Evolutionary conservation across 306 rosid genomes (phyloP).

Genomic region (Begonia fuchsioides): DNA sequence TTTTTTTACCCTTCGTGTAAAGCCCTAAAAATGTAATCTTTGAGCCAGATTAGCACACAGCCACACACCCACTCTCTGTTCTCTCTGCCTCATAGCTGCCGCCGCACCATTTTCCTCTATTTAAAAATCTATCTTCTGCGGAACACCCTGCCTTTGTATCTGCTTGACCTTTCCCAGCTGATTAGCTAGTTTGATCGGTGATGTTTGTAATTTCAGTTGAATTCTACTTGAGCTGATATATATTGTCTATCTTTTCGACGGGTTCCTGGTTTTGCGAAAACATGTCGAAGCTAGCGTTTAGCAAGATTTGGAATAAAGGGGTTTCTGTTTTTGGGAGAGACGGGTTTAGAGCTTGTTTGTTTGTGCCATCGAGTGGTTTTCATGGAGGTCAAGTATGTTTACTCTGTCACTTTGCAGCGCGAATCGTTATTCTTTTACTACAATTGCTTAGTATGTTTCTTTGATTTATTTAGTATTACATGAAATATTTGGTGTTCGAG

Average conservation of each 20-base stretch:
- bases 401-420: constrained; percentile 1
- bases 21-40: no score
- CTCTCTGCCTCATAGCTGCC: no score
- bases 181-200: no score
- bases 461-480: neutral
- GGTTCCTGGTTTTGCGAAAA: constrained; percentile 7
- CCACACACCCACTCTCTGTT: neutral
- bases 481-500: no score
- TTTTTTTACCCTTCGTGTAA: no score
- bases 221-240: neutral
- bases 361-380: constrained; percentile 30
- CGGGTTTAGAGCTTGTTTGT: constrained; percentile 24
- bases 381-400: constrained; percentile 49
- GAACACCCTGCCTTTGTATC: no score
- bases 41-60: constrained; percentile 5
- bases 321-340: constrained; percentile 26
- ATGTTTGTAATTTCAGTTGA: no score
- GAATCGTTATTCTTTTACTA: constrained; percentile 1
- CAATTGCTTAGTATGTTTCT: neutral
- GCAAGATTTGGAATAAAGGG: constrained; percentile 27
- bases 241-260: neutral
- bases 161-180: no score
- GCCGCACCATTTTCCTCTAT: no score
- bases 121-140: no score
- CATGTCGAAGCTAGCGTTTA: constrained; percentile 53